Conservation (phyloP, 2,329 filamentous ascomycete genomes). For the Microthyrium microscopicum region DNA sequence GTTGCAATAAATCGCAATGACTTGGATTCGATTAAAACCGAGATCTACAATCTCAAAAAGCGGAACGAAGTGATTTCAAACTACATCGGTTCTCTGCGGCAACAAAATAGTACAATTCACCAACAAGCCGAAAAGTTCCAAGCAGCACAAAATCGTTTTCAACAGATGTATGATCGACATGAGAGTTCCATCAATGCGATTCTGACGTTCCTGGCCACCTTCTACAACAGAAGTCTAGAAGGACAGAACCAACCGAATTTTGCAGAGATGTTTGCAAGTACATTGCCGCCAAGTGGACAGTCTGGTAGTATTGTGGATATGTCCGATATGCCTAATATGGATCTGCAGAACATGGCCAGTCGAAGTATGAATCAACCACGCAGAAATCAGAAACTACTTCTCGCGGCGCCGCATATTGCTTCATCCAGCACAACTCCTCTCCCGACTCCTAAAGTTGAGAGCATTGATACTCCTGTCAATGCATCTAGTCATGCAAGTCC, state of each 20-base stretch:
- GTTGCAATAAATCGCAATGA: constrained; percentile 51
- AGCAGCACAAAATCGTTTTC: constrained; percentile 74
- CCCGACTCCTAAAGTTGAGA: constrained; percentile 1
- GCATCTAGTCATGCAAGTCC: neutral
- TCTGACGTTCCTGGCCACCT: constrained; percentile 86
- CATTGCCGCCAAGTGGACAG: constrained; percentile 42
- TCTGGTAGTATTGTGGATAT: constrained; percentile 47
- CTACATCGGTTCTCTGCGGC: constrained; percentile 45
- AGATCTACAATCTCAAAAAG: constrained; percentile 65
- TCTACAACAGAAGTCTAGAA: constrained; percentile 86
- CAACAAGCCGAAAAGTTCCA: constrained; percentile 79
- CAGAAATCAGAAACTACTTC: constrained; percentile 7
- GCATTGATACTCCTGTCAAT: neutral
- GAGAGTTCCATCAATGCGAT: constrained; percentile 99
- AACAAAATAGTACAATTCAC: constrained; percentile 54
- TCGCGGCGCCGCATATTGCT: constrained; percentile 7
- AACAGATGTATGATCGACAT: constrained; percentile 85
- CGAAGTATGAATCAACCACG: constrained; percentile 6
- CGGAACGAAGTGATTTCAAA: constrained; percentile 76
- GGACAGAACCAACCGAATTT: constrained; percentile 65
- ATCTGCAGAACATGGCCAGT: constrained; percentile 10
- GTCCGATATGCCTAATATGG: constrained; percentile 32
- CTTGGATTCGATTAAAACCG: constrained; percentile 57
- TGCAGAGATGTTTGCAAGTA: constrained; percentile 65
- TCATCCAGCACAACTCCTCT: neutral